Evolutionary conservation across 345 rosid species (phyloP).

Genomic region (Durio zibethinus): DNA sequence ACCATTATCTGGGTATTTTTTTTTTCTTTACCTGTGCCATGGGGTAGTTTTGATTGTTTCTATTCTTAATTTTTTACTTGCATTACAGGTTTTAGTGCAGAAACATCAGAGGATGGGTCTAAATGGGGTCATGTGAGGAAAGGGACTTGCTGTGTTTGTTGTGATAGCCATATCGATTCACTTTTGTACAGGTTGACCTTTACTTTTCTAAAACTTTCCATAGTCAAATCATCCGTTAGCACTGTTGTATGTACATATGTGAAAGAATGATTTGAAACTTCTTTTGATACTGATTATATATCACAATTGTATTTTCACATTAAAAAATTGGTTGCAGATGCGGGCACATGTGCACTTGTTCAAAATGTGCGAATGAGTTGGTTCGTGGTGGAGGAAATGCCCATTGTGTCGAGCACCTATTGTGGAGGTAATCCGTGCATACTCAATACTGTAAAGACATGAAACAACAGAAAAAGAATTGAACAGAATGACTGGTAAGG

Average conservation of each 20-base stretch:
- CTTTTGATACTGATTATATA: background rate
- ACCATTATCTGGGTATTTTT: background rate
- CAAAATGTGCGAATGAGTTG: conserved; percentile 89
- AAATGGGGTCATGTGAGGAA: conserved; percentile 88
- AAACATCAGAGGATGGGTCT: conserved; percentile 88
- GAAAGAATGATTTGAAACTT: background rate
- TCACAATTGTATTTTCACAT: background rate
- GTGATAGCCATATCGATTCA: conserved; percentile 92
- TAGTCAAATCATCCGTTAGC: background rate
- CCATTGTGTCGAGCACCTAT: conserved; percentile 97
- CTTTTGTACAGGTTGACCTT: conserved; percentile 76
- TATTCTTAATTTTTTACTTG: background rate
- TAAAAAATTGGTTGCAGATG: conserved; percentile 49
- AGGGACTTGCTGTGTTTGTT: conserved; percentile 97
- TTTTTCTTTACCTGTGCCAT: background rate
- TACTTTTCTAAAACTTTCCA: background rate
- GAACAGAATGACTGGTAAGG: conserved; percentile 22
- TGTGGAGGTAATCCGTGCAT: conserved; percentile 89
- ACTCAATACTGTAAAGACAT: conserved; percentile 75
- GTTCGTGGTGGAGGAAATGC: conserved; percentile 86
- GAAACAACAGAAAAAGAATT: conserved; percentile 16
- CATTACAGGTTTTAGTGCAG: conserved; percentile 54
- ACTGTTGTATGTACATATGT: background rate
- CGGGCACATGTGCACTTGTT: conserved; percentile 99
- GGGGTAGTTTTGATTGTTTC: background rate